These are phyloP conservation scores for Candida succiphila DNA, from an alignment of 805 yeast genomes.

Conservation along the genomic window DNA sequence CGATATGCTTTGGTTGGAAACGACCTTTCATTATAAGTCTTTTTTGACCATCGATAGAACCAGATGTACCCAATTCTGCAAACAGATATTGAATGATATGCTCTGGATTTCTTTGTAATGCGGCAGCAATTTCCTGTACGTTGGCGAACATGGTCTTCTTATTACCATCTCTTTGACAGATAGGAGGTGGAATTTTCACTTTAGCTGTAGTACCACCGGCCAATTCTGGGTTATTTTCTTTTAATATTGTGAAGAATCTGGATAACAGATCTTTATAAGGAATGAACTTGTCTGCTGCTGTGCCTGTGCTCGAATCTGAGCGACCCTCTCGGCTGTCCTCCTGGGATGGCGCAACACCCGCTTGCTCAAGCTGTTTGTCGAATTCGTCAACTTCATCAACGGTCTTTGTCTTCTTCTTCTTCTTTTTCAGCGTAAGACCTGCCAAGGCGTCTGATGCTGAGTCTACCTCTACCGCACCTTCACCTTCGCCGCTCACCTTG, in stretches of 20 bases:
- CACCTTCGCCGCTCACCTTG: too few species aligned
- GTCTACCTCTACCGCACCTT: constrained; percentile 23
- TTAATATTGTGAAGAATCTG: constrained; percentile 79
- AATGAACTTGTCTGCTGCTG: constrained; percentile 41
- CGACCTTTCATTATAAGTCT: constrained; percentile 96
- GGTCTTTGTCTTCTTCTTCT: constrained; percentile 66
- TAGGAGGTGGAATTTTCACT: constrained; percentile 95
- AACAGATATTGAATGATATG: constrained; percentile 94
- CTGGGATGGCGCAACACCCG: constrained; percentile 60
- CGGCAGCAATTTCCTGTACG: constrained; percentile 88
- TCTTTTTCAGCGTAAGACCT: constrained; percentile 66
- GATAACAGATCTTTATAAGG: constrained; percentile 71
- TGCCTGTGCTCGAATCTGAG: too few species aligned
- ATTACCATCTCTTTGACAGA: constrained; percentile 93
- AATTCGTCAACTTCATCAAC: constrained; percentile 63
- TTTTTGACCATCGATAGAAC: constrained; percentile 97
- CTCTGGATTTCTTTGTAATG: constrained; percentile 92
- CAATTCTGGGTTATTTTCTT: constrained; percentile 92
- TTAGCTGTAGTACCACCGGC: constrained; percentile 95
- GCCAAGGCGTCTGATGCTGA: constrained; percentile 51
- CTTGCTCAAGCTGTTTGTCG: constrained; percentile 81
- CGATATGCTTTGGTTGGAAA: constrained; percentile 96
- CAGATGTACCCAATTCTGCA: constrained; percentile 99
- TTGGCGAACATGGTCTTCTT: constrained; percentile 95
- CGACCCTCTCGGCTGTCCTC: constrained; percentile 22